These are phyloP conservation scores for Rhodamnia rubescens DNA, from an alignment of 345 rosid genomes.

Conservation along the genomic window DNA sequence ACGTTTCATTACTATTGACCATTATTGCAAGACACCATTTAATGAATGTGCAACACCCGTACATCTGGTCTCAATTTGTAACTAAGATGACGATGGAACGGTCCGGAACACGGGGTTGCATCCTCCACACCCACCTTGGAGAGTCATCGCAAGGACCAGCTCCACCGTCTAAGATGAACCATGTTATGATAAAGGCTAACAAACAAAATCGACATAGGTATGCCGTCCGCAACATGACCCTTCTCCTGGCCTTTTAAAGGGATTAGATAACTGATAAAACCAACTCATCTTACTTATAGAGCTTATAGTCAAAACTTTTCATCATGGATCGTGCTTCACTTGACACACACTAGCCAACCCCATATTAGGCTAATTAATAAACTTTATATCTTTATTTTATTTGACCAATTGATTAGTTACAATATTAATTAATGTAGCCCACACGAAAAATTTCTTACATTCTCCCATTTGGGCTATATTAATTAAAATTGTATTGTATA, in stretches of 20 bases:
- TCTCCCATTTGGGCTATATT: too few species aligned
- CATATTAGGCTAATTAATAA: too few species aligned
- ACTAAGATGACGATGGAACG: neutral
- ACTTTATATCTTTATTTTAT: too few species aligned
- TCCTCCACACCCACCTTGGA: neutral
- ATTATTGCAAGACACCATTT: neutral
- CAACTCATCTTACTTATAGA: too few species aligned
- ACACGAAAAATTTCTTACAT: too few species aligned
- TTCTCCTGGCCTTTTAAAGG: neutral
- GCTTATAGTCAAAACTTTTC: too few species aligned
- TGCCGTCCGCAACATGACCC: neutral
- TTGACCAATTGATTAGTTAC: too few species aligned
- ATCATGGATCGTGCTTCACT: too few species aligned
- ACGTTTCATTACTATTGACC: neutral
- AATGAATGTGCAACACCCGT: neutral
- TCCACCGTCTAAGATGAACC: neutral
- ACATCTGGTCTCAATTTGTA: neutral
- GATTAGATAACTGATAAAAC: too few species aligned
- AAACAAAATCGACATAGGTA: neutral
- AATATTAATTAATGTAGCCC: too few species aligned
- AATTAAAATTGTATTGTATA: too few species aligned
- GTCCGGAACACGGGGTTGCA: neutral
- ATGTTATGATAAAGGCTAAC: neutral
- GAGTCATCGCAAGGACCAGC: neutral
- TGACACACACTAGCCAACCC: too few species aligned